Evolutionary conservation across 495 filamentous ascomycete species (phyloP).

Genomic region (Xylaria longipes): DNA sequence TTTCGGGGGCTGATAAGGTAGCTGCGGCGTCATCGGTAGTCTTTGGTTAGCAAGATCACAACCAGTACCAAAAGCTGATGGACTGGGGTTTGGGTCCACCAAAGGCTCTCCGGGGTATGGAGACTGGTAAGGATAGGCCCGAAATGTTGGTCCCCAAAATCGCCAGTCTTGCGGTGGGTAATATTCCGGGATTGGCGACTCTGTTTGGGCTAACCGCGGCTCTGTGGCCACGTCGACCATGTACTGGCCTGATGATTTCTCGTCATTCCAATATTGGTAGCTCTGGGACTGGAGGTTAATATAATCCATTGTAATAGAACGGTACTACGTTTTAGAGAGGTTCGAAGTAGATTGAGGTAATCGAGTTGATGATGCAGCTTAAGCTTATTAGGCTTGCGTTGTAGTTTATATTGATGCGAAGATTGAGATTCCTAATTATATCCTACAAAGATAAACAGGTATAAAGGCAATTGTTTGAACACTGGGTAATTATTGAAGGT

Average conservation of each 20-base stretch:
- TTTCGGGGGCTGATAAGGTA: background rate
- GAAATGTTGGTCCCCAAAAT: background rate
- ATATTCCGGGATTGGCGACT: background rate
- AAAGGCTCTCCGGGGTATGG: background rate
- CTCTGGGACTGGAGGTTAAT: too few relatives aligned
- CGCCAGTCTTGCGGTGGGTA: background rate
- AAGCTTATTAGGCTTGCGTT: background rate
- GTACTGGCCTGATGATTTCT: background rate
- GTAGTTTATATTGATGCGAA: too few relatives aligned
- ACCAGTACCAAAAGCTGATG: background rate
- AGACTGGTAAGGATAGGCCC: background rate
- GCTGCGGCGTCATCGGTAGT: background rate
- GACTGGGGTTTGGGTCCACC: too few relatives aligned
- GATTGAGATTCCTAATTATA: background rate
- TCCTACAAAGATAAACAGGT: background rate
- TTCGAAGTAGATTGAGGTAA: background rate
- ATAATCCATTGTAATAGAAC: background rate
- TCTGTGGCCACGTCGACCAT: background rate
- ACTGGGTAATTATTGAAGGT: background rate
- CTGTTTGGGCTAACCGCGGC: background rate
- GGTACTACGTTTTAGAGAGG: background rate
- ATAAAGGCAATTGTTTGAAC: background rate
- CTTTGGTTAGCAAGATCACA: background rate
- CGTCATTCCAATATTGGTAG: background rate
- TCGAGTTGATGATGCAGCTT: background rate